Evolutionary conservation across 148 eudicot genomes (phyloP), one percentile per base, ranked within the genome.

Genomic region (Nepenthes gracilis): DNA sequence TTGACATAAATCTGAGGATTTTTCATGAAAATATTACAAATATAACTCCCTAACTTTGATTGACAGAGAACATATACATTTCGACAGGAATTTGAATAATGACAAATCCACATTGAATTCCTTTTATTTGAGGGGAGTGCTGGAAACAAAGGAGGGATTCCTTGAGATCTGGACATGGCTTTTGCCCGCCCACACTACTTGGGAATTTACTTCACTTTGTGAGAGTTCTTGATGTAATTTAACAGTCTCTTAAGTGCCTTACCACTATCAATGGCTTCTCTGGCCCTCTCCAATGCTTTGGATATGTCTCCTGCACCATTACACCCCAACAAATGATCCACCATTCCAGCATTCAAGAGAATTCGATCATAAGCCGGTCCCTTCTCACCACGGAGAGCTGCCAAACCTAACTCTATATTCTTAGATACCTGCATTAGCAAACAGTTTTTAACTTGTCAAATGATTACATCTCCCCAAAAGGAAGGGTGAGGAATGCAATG

Each of bases 301-400:
- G 71, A 56, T 70, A 92, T 69, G 70, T 92, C 90, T 74, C 82
- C 77, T 36, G 98, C 98, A 43, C 90, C 98, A 33, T 72, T 73
- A 65, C 94, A 85, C 38, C 98, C 98, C 40, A 92, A 80, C 80
- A 92, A 85, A 72, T 92, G 98, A 82, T 92, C 98, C 36, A 75
- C 82, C 70, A 92, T 81, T 67, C 79, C 97, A 45, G 97, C 90
- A 35, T 92, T 92, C 54, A 92, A 75, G 33, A 92, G 75, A 1
- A 92, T 78, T 58, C 98, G 83, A 64, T 92, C 98, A 68, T 92
- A 92, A 23, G 94, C 88, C 1, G 98, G 96, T 36, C 98, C 96
- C 72, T 85, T 92, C 70, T 92, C 85, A 58, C 98, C 98, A 2
- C 85, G 76, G 63, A 92, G 80, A 63, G 96, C 98, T 58, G 90